phyloP scores from a whole-genome alignment of 2,329 filamentous ascomycete species.

The Stylonectria norvegica region DNA sequence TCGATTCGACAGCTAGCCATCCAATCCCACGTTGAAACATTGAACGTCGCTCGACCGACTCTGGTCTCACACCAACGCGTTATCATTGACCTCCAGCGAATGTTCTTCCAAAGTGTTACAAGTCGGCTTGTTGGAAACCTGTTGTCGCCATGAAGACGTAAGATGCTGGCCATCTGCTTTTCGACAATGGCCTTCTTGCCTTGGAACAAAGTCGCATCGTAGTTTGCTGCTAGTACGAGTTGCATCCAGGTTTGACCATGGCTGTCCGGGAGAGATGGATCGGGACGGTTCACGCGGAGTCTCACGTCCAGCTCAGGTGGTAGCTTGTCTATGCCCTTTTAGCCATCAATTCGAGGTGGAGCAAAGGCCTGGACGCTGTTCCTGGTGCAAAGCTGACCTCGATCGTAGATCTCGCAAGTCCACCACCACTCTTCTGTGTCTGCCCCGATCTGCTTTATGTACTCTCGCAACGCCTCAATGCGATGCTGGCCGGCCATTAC shows the following conservation, averaged over 20 bases:
- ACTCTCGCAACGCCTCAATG: conserved; percentile 6
- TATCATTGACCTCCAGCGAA: neutral
- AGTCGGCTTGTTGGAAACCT: neutral
- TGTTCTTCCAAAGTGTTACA: conserved; percentile 1
- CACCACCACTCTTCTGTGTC: conserved; percentile 8
- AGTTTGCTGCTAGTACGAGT: conserved; percentile 1
- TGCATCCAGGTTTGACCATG: conserved; percentile 15
- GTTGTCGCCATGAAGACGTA: neutral
- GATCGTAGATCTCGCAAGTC: conserved; percentile 13
- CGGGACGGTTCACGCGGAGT: conserved; percentile 10
- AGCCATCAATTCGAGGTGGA: neutral
- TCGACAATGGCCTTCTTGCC: conserved; percentile 3
- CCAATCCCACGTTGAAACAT: conserved; percentile 1
- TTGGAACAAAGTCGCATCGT: conserved; percentile 3
- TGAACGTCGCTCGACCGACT: neutral
- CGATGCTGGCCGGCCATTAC: conserved; percentile 15
- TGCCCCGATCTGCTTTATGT: conserved; percentile 6
- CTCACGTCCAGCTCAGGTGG: conserved; percentile 9
- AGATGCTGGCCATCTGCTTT: conserved; percentile 1
- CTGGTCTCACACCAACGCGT: neutral
- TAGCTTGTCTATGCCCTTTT: conserved; percentile 2
- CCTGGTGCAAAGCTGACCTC: conserved; percentile 6
- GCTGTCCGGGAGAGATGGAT: conserved; percentile 8
- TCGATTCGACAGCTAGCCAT: conserved; percentile 1
- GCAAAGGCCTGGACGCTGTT: neutral